Evolutionary conservation across 2,329 filamentous ascomycete genomes (phyloP).

Genomic region (Colletotrichum truncatum): DNA sequence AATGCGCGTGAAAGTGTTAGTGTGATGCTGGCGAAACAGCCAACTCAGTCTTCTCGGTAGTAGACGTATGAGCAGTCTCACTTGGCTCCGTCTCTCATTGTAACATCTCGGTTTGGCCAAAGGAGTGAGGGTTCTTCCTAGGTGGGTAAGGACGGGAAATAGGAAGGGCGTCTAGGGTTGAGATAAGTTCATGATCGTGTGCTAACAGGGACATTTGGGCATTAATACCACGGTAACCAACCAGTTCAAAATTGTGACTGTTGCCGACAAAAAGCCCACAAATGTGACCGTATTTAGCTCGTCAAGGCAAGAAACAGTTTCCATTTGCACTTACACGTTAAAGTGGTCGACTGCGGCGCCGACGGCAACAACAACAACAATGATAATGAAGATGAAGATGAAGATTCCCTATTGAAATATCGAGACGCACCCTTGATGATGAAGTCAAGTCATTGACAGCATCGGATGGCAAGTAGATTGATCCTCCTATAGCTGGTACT

Average conservation of each 20-base stretch:
- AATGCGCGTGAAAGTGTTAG: slow-evolving; percentile 72
- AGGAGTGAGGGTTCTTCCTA: not conserved
- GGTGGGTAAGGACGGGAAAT: not conserved
- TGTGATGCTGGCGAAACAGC: slow-evolving; percentile 65
- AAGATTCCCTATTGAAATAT: no score
- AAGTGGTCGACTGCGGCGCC: no score
- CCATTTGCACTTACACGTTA: no score
- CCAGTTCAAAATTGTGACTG: not conserved
- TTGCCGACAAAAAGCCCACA: no score
- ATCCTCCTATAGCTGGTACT: no score
- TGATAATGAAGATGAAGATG: no score
- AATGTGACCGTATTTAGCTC: no score
- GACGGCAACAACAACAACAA: no score
- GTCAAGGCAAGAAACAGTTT: no score
- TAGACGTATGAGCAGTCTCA: not conserved
- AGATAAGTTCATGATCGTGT: not conserved
- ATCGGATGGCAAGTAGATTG: no score
- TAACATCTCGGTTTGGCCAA: not conserved
- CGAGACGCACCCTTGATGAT: no score
- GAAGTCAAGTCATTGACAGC: no score
- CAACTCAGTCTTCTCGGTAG: slow-evolving; percentile 30
- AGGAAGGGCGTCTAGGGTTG: not conserved
- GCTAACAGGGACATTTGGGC: not conserved
- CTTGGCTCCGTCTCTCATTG: not conserved
- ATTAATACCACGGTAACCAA: not conserved